Conservation (phyloP, 257 asterid genomes). For the Linaria vulgaris region DNA sequence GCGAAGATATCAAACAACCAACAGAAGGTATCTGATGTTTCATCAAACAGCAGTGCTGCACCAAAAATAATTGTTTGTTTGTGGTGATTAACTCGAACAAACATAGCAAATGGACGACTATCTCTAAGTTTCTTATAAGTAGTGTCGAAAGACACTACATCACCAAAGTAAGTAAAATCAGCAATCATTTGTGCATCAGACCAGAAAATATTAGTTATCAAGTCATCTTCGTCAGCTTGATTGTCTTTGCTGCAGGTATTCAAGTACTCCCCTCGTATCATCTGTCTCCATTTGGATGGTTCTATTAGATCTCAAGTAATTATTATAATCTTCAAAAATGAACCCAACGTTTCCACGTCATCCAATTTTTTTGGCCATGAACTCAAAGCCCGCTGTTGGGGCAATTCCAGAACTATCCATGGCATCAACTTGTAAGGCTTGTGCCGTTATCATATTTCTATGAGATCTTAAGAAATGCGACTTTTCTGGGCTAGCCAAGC, state of each 20-base stretch:
- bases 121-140: neutral
- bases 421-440: neutral
- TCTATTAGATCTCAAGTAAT: neutral
- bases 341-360: neutral
- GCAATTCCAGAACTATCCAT: neutral
- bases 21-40: slow-evolving; percentile 11
- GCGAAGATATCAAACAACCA: slow-evolving; percentile 18
- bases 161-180: too few species aligned
- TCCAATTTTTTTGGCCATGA: neutral
- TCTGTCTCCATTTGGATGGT: neutral
- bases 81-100: slow-evolving; percentile 24
- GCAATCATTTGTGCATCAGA: too few species aligned
- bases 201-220: too few species aligned
- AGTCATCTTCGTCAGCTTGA: too few species aligned
- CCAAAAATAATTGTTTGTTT: slow-evolving; percentile 20
- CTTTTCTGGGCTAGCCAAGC: neutral
- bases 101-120: neutral
- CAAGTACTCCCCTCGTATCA: neutral
- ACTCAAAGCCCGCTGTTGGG: neutral
- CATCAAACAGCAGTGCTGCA: slow-evolving; percentile 21
- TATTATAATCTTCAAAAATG: neutral
- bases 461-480: neutral
- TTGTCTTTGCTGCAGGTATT: neutral
- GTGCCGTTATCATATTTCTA: neutral
- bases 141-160: too few species aligned